Conservation (phyloP, 441 rosid genomes). For the Heliophila coronopifolia region DNA sequence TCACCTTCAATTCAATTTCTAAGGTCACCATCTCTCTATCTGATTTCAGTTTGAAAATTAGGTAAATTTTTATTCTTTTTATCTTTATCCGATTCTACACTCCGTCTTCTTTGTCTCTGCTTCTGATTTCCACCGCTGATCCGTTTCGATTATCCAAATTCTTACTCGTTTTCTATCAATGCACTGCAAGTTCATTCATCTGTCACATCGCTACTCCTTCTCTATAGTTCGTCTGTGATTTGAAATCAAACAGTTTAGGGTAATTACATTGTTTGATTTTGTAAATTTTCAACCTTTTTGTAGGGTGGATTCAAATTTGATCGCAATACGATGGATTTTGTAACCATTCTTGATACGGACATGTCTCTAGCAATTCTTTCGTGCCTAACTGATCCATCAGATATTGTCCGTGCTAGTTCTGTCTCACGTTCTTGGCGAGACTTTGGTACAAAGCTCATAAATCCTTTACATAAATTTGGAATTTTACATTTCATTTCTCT, state of each 20-base stretch:
- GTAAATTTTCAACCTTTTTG: neutral
- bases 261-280: neutral
- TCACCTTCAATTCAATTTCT: no score
- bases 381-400: conserved; percentile 54
- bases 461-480: conserved; percentile 8
- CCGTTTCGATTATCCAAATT: no score
- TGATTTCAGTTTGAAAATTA: no score
- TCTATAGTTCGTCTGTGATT: no score
- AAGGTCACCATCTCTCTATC: no score
- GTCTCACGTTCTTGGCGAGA: conserved; percentile 65
- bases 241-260: neutral
- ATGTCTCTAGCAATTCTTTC: conserved; percentile 38
- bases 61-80: no score
- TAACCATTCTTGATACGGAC: conserved; percentile 44
- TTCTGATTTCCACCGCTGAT: no score
- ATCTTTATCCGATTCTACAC: no score
- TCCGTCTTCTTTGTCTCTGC: no score
- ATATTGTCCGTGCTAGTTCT: conserved; percentile 52
- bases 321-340: conserved; percentile 37
- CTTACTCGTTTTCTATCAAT: no score
- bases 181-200: no score
- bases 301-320: neutral
- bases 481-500: neutral
- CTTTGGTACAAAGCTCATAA: conserved; percentile 52
- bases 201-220: no score